Evolutionary conservation across 2,329 filamentous ascomycete species (phyloP), one percentile per base, ranked within the genome.

Genomic region (Claviceps pazoutovae): DNA sequence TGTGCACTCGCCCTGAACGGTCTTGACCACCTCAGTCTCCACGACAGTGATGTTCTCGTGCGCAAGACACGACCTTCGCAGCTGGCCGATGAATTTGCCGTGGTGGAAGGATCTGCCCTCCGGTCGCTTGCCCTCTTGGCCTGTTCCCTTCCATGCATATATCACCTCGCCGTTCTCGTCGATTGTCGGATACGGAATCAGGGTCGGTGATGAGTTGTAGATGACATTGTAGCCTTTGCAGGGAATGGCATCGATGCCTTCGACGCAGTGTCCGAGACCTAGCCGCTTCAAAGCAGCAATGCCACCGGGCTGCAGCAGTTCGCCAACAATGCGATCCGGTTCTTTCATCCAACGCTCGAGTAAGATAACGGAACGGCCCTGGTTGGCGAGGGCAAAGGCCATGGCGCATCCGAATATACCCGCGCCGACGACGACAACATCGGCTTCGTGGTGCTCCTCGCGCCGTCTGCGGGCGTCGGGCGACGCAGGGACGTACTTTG

Each of bases 271-370:
- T 51, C 74, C 75, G 56, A 98, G 70, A 2, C 93, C 93, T 48
- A 98, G 73, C 64, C 86, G 81, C 62, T 83, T 78, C 61, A 98
- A 74, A 7, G 93, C 86, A 50, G 80, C 74, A 37, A 95, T 83
- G 48, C 93, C 93, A 49, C 93, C 93, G 0, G 93, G 93, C 69
- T 98, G 93, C 60, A 98, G 73, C 57, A 98, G 72, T 71, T 98
- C 93, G 60, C 93, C 93, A 47, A 98, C 89, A 59, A 98, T 98
- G 57, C 93, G 83, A 71, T 97, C 86, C 19, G 93, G 93, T 72
- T 97, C 85, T 68, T 88, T 88, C 69, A 97, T 74, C 70, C 82
- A 94, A 61, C 80, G 80, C 72, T 98, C 93, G 49, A 98, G 79
- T 49, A 98, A 73, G 26, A 97, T 77, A 26, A 98, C 90, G 65